Conservation (phyloP, 345 rosid species). For the Leavenworthia alabamica region DNA sequence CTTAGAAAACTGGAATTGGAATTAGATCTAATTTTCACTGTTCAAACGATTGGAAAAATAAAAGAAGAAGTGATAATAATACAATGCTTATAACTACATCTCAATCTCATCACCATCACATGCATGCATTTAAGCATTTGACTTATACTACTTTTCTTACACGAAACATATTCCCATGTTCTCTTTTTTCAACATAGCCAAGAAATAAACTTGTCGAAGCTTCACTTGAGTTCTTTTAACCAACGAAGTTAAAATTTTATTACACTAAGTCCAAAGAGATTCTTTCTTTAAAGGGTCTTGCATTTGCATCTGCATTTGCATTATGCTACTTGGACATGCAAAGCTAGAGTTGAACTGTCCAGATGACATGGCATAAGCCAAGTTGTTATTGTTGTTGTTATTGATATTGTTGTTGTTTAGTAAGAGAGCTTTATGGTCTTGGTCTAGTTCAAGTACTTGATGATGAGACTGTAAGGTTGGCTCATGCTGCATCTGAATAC, state of each 20-base stretch:
- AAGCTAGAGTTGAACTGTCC: slow-evolving; percentile 42
- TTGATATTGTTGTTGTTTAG: slow-evolving; percentile 14
- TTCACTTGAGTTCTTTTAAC: not conserved
- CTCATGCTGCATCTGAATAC: slow-evolving; percentile 73
- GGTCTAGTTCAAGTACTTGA: slow-evolving; percentile 31
- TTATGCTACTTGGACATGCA: slow-evolving; percentile 50
- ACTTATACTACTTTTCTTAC: slow-evolving; percentile 33
- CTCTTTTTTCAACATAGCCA: slow-evolving; percentile 16
- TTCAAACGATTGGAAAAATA: no score
- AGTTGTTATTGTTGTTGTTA: slow-evolving; percentile 30
- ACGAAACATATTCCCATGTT: slow-evolving; percentile 28
- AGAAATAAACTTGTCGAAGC: slow-evolving; percentile 25
- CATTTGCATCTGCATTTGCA: slow-evolving; percentile 37
- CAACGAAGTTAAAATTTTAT: not conserved
- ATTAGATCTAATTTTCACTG: no score
- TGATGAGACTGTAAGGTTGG: slow-evolving; percentile 35
- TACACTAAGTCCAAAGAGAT: slow-evolving; percentile 57
- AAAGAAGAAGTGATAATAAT: no score
- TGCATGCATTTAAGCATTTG: slow-evolving; percentile 34
- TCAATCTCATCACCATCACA: slow-evolving; percentile 28
- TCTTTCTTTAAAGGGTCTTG: slow-evolving; percentile 70
- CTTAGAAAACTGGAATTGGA: no score
- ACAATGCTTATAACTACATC: slow-evolving; percentile 19
- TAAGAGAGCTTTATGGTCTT: slow-evolving; percentile 44
- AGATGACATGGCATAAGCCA: slow-evolving; percentile 30